Evolutionary conservation across 164 flowering plant species (phyloP).

Genomic region (Sedum album): DNA sequence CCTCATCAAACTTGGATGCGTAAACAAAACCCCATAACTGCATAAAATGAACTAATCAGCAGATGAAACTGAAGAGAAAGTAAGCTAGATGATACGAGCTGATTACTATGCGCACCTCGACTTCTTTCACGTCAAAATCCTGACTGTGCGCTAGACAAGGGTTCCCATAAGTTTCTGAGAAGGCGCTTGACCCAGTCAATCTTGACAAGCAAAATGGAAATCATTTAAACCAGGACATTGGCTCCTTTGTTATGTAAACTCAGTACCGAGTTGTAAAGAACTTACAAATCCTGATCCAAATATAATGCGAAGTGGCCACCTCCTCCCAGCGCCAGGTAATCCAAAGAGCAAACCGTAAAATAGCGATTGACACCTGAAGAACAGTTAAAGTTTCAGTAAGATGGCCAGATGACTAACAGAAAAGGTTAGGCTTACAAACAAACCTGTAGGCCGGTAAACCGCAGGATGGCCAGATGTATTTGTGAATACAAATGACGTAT

Average conservation of each 20-base stretch:
- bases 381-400: too few species aligned
- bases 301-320: constrained; percentile 96
- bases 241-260: neutral
- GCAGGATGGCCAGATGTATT: constrained; percentile 45
- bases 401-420: neutral
- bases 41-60: constrained; percentile 10
- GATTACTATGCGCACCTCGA: constrained; percentile 51
- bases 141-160: constrained; percentile 69
- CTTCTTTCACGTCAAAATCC: constrained; percentile 85
- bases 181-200: constrained; percentile 79
- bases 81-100: constrained; percentile 12
- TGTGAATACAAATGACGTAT: constrained; percentile 73
- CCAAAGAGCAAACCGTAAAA: constrained; percentile 74
- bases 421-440: neutral
- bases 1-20: constrained; percentile 75
- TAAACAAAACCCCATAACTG: constrained; percentile 96
- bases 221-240: neutral
- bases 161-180: constrained; percentile 93
- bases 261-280: neutral
- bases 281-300: constrained; percentile 89
- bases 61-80: neutral
- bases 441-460: constrained; percentile 90
- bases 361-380: constrained; percentile 82
- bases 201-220: constrained; percentile 22
- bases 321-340: constrained; percentile 88